phyloP scores from a whole-genome alignment of 2,329 filamentous ascomycete species.

The Alternaria postmessia region DNA sequence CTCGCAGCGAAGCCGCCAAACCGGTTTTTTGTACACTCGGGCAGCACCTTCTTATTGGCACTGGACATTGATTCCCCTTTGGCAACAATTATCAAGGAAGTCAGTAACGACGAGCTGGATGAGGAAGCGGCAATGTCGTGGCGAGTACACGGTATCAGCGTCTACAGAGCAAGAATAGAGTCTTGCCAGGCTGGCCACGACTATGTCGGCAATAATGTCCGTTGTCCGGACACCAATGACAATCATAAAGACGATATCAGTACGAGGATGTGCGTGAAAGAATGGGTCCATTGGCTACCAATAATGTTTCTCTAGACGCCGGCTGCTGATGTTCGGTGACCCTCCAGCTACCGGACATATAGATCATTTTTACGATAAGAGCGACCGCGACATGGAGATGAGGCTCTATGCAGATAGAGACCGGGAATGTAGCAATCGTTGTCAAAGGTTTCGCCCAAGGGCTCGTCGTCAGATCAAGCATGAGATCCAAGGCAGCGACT shows the following conservation, averaged over 20 bases:
- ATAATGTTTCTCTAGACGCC: neutral
- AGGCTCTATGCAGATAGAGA: too few species aligned
- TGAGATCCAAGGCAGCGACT: neutral
- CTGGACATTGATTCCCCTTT: neutral
- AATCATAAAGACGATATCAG: neutral
- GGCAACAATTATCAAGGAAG: neutral
- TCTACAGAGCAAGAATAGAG: slow-evolving; percentile 2
- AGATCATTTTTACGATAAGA: neutral
- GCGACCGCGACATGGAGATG: neutral
- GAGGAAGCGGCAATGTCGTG: neutral
- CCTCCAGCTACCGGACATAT: neutral
- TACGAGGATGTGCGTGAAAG: neutral
- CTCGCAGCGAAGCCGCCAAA: neutral
- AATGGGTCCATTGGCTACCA: neutral
- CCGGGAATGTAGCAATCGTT: too few species aligned
- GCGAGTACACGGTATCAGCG: neutral
- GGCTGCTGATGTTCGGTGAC: neutral
- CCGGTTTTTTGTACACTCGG: neutral
- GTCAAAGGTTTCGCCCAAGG: too few species aligned
- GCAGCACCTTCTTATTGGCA: neutral
- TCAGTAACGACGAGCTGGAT: slow-evolving; percentile 1
- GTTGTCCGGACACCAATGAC: neutral
- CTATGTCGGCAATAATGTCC: neutral
- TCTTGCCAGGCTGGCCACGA: neutral
- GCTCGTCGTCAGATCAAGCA: too few species aligned